Conservation (phyloP, 805 yeast species). For the Wickerhamiella cacticola region DNA sequence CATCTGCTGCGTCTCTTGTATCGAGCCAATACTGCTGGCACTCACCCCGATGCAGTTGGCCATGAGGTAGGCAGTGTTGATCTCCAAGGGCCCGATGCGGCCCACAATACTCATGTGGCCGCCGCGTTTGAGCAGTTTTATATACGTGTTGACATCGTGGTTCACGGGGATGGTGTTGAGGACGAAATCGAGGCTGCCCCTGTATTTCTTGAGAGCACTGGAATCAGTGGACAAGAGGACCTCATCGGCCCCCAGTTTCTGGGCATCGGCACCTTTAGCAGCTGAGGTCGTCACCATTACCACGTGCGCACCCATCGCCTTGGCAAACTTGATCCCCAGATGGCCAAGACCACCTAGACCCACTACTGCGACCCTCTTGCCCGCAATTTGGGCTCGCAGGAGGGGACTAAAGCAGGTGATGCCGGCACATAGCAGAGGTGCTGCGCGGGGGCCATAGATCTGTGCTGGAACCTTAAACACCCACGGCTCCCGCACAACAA, state of each 20-base stretch:
- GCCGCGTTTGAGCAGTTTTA: conserved; percentile 43
- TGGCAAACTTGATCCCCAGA: conserved; percentile 46
- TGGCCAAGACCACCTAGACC: conserved; percentile 63
- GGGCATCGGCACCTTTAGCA: conserved; percentile 42
- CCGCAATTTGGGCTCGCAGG: conserved; percentile 37
- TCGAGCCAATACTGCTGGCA: conserved; percentile 51
- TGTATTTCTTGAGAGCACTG: conserved; percentile 28
- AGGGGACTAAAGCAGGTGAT: conserved; percentile 61
- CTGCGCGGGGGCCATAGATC: conserved; percentile 43
- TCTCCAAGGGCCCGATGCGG: conserved; percentile 36
- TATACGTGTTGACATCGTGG: conserved; percentile 39
- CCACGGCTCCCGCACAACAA: conserved; percentile 43
- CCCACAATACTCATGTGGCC: conserved; percentile 56
- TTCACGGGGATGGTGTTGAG: conserved; percentile 42
- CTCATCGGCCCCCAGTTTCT: conserved; percentile 45
- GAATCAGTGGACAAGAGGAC: conserved; percentile 39
- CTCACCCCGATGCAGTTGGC: conserved; percentile 28
- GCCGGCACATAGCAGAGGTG: conserved; percentile 71
- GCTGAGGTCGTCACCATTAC: conserved; percentile 42
- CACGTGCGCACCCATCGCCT: conserved; percentile 53
- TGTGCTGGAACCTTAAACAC: conserved; percentile 52
- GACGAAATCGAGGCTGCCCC: conserved; percentile 37
- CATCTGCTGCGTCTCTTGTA: conserved; percentile 54
- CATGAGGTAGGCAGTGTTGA: conserved; percentile 35
- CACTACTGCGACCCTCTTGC: conserved; percentile 44